phyloP scores from a whole-genome alignment of 306 rosid species.

The Vigna nakashimae region DNA sequence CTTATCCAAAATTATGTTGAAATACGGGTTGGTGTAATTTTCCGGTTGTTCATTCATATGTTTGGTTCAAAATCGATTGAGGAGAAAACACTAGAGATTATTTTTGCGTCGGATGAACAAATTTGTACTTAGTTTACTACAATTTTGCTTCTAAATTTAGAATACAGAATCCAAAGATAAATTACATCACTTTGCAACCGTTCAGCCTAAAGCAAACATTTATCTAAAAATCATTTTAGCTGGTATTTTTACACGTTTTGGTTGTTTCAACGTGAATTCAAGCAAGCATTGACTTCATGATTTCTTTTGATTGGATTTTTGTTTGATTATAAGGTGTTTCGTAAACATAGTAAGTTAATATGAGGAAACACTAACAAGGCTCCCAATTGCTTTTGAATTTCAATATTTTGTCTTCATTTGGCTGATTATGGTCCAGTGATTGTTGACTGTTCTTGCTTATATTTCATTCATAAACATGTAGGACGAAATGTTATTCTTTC shows the following conservation, averaged over 20 bases:
- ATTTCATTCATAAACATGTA: constrained; percentile 48
- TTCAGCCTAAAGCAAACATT: neutral
- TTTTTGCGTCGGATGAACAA: neutral
- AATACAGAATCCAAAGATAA: neutral
- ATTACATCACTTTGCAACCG: neutral
- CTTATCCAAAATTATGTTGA: neutral
- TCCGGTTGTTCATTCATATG: neutral
- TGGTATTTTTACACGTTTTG: neutral
- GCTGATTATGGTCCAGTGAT: constrained; percentile 5
- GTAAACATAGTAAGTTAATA: neutral
- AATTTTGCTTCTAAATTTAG: neutral
- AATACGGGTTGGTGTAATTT: neutral
- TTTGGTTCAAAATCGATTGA: neutral
- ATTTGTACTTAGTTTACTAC: neutral
- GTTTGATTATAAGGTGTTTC: constrained; percentile 23
- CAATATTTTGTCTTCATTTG: neutral
- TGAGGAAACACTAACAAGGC: neutral
- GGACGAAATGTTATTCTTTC: constrained; percentile 96
- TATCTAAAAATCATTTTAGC: neutral
- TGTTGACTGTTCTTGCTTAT: constrained; percentile 31
- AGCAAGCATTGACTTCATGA: neutral
- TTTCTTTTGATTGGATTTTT: constrained; percentile 2
- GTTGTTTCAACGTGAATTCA: neutral
- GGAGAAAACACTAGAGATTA: neutral
- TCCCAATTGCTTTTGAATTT: neutral